Base-by-base conservation (phyloP, 2,329 filamentous ascomycete genomes). In the Emericellopsis atlantica region DNA sequence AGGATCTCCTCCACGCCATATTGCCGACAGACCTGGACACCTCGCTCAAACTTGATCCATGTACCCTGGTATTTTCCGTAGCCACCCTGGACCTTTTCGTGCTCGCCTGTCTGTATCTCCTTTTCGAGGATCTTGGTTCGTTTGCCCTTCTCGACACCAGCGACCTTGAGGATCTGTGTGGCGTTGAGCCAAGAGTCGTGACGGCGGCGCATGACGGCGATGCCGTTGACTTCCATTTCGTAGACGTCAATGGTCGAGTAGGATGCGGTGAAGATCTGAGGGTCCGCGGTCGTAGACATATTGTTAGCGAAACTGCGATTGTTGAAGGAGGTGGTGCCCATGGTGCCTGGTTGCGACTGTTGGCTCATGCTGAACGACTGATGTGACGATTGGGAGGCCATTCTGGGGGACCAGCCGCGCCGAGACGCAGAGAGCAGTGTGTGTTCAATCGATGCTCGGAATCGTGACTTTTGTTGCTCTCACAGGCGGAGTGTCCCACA, bases 61-160 rank as follows among this genome's bases (percentile, higher is more conserved):
- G 92, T 98, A 42, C 92, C 92, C 66, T 98, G 92, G 55, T 98
- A 98, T 67, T 96, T 96, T 48, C 92, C 92, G 55, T 98, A 98
- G 5, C 92, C 92, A 29, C 92, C 92, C 59, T 98, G 92, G 3
- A 98, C 90, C 62, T 98, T 98, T 60, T 98, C 92, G 60, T 98
- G 90, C 56, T 95, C 86, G 54, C 92, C 92, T 0, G 84, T 92
- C 48, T 94, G 78, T 44, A 98, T 95, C 61, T 98, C 92, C 63
- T 96, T 96, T 59, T 98, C 92, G 40, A 98, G 72, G 7, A 96
- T 93, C 62, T 96, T 96, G 44, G 92, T 96, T 51, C 92, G 83
- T 64, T 95, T 93, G 45, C 90, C 92, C 65, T 98, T 98, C 57
- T 95, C 90, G 45, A 98, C 88, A 39, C 89, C 89, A 31, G 92